A percentile compares a stretch with the other conserved stretches of the same genome.
phyloP scores from a whole-genome alignment of 441 rosid species.

The Adansonia rubrostipa region DNA sequence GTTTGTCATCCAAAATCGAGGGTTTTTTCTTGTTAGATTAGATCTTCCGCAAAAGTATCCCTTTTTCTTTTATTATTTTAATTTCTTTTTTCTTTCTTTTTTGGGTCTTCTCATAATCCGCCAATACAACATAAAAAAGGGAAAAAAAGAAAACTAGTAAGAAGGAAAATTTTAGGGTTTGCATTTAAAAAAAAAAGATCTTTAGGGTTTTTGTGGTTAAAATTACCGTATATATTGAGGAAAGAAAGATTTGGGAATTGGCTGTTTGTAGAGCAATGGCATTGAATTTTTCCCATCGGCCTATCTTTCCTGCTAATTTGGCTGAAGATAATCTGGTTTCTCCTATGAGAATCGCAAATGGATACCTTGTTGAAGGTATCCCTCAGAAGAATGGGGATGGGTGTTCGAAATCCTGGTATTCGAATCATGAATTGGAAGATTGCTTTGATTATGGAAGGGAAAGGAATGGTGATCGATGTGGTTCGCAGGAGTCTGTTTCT shows the following conservation, averaged over 20 bases:
- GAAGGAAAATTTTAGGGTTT: constrained; percentile 28
- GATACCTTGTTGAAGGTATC: constrained; percentile 55
- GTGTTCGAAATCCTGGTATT: constrained; percentile 45
- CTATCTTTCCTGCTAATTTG: constrained; percentile 58
- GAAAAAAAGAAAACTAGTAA: constrained; percentile 16
- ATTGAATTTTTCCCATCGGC: constrained; percentile 80
- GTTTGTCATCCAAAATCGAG: constrained; percentile 88
- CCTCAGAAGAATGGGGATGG: constrained; percentile 49
- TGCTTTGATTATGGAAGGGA: constrained; percentile 71
- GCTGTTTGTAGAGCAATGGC: constrained; percentile 58
- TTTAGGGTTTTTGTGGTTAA: constrained; percentile 32
- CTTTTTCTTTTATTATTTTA: not conserved
- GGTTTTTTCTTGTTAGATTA: constrained; percentile 65
- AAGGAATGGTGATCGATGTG: constrained; percentile 42
- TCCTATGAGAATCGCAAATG: constrained; percentile 68
- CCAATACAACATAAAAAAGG: not conserved
- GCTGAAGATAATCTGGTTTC: constrained; percentile 72
- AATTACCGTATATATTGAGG: constrained; percentile 22
- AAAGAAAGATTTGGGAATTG: constrained; percentile 34
- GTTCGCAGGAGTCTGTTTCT: constrained; percentile 68
- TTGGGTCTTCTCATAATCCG: not conserved
- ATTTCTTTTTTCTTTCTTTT: not conserved
- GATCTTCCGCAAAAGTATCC: constrained; percentile 33
- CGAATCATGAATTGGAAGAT: constrained; percentile 48
- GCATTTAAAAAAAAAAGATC: not conserved